Evolutionary conservation across 2,329 filamentous ascomycete genomes (phyloP).

Genomic region (Trichoderma atrobrunneum): DNA sequence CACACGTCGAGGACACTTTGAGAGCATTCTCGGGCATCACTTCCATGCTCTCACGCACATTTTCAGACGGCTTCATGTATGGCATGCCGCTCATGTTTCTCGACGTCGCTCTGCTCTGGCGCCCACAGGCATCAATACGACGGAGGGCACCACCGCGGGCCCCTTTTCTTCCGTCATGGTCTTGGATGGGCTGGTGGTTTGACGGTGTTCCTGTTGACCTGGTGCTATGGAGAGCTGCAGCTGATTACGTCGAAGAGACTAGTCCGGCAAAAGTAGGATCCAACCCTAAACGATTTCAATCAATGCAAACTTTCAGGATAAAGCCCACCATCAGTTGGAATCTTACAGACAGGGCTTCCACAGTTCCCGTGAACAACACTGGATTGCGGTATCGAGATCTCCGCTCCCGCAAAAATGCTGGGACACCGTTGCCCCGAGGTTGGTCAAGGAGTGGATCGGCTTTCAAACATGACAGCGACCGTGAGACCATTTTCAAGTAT

Average conservation of each 20-base stretch:
- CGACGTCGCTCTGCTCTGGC: conserved; percentile 45
- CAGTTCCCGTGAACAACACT: conserved; percentile 35
- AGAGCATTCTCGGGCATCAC: conserved; percentile 45
- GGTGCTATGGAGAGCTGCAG: conserved; percentile 42
- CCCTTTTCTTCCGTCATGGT: conserved; percentile 44
- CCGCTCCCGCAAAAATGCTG: conserved; percentile 33
- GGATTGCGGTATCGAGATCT: conserved; percentile 41
- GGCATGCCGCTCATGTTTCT: conserved; percentile 48
- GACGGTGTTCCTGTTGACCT: conserved; percentile 44
- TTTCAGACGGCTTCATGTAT: conserved; percentile 43
- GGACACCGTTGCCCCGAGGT: conserved; percentile 36
- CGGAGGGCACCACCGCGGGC: conserved; percentile 37
- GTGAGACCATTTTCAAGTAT: conserved; percentile 40
- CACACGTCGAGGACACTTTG: conserved; percentile 41
- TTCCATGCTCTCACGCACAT: conserved; percentile 40
- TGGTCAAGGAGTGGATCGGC: conserved; percentile 38
- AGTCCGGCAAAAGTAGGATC: conserved; percentile 32
- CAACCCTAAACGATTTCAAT: conserved; percentile 35
- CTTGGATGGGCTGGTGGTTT: conserved; percentile 49
- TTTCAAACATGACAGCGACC: conserved; percentile 43
- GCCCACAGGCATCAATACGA: conserved; percentile 42
- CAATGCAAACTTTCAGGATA: conserved; percentile 39
- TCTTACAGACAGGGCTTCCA: conserved; percentile 39
- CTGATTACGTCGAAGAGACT: conserved; percentile 43
- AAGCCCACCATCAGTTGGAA: conserved; percentile 38